Conservation (phyloP, 148 eudicot species). For the Fagopyrum homotropicum region DNA sequence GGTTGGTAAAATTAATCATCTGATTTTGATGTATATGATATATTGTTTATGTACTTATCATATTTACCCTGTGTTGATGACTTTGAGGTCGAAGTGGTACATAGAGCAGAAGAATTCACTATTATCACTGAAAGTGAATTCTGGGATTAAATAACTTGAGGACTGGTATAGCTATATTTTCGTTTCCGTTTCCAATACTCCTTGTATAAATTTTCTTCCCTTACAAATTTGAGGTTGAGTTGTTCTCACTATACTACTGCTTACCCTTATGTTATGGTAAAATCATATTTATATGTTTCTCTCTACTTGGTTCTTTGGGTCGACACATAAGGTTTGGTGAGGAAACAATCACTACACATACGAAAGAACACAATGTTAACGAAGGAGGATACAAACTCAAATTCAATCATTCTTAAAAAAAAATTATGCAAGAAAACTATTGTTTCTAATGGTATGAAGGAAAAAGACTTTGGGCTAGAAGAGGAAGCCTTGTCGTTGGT, state of each 20-base stretch:
- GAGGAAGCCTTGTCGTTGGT: conserved; percentile 88
- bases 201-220: not conserved
- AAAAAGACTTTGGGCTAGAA: conserved; percentile 77
- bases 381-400: conserved; percentile 29
- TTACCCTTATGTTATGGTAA: not conserved
- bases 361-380: conserved; percentile 43
- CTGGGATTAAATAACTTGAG: conserved; percentile 83
- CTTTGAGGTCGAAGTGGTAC: conserved; percentile 28
- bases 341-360: conserved; percentile 83
- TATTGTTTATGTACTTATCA: conserved; percentile 75
- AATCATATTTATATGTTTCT: not conserved
- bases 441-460: conserved; percentile 40
- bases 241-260: not conserved
- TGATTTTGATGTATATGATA: conserved; percentile 52
- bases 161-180: conserved; percentile 58
- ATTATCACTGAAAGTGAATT: conserved; percentile 60
- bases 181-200: not conserved
- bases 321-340: conserved; percentile 64
- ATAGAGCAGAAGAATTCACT: conserved; percentile 49
- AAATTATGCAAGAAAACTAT: conserved; percentile 31
- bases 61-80: conserved; percentile 38
- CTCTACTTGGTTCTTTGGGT: conserved; percentile 32
- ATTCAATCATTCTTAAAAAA: conserved; percentile 29
- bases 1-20: too few relatives aligned
- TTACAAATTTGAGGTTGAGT: not conserved